Conservation (phyloP, 2,329 filamentous ascomycete genomes). For the Xylaria hypoxylon region DNA sequence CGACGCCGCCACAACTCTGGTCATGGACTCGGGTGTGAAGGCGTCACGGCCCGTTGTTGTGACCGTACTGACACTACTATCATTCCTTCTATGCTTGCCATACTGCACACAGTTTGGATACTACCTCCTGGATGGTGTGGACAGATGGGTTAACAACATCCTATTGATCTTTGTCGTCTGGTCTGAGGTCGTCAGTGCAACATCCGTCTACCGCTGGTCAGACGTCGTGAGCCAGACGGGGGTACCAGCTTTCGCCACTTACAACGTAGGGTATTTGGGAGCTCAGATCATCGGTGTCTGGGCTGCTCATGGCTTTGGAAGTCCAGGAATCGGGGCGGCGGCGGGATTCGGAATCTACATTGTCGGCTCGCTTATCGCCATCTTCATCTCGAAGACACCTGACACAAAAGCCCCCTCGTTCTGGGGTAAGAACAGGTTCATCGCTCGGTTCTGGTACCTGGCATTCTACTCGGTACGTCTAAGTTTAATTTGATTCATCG, state of each 20-base stretch:
- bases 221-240: slow-evolving; percentile 60
- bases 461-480: slow-evolving; percentile 67
- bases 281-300: slow-evolving; percentile 64
- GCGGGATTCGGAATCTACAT: slow-evolving; percentile 66
- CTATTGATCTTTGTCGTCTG: slow-evolving; percentile 66
- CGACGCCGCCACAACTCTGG: slow-evolving; percentile 65
- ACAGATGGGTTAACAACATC: slow-evolving; percentile 67
- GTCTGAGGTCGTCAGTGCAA: slow-evolving; percentile 64
- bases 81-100: slow-evolving; percentile 65
- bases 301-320: slow-evolving; percentile 58
- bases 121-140: slow-evolving; percentile 65
- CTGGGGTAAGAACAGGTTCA: slow-evolving; percentile 55
- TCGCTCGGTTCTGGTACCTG: slow-evolving; percentile 63
- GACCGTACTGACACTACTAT: slow-evolving; percentile 60
- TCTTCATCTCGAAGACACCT: slow-evolving; percentile 58
- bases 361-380: slow-evolving; percentile 54
- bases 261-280: slow-evolving; percentile 65
- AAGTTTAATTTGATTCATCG: background rate
- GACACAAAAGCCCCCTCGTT: slow-evolving; percentile 55
- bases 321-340: slow-evolving; percentile 60
- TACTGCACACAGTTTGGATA: slow-evolving; percentile 70
- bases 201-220: slow-evolving; percentile 64
- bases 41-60: slow-evolving; percentile 61
- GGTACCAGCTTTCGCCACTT: slow-evolving; percentile 56
- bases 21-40: slow-evolving; percentile 64